Evolutionary conservation across 2,329 filamentous ascomycete species (phyloP).

Genomic region (Canariomyces notabilis): DNA sequence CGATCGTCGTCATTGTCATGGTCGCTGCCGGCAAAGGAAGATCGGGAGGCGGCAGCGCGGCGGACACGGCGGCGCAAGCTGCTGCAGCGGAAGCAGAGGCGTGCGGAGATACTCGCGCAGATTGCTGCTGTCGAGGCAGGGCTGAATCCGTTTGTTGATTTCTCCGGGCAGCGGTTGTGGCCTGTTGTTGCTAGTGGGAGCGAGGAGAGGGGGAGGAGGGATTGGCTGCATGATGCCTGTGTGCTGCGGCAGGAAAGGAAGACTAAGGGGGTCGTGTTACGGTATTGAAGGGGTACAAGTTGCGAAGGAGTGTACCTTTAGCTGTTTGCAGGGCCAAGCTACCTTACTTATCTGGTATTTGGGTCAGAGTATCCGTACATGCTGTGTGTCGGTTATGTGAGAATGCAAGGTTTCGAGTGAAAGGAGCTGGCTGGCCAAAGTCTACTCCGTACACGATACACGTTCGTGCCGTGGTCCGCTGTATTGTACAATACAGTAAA

Average conservation of each 20-base stretch:
- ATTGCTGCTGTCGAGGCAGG: constrained; percentile 26
- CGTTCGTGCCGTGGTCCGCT: too few species aligned
- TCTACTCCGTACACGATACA: too few species aligned
- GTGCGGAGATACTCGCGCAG: constrained; percentile 25
- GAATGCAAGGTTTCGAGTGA: too few species aligned
- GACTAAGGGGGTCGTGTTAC: constrained; percentile 18
- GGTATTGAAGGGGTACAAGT: constrained; percentile 11
- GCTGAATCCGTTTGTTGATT: constrained; percentile 17
- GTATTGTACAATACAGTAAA: too few species aligned
- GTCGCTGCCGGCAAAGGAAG: constrained; percentile 10
- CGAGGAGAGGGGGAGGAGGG: not conserved
- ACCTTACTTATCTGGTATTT: too few species aligned
- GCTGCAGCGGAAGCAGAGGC: constrained; percentile 17
- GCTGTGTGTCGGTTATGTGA: too few species aligned
- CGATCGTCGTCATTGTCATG: too few species aligned
- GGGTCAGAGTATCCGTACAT: too few species aligned
- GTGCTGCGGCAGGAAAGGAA: constrained; percentile 1
- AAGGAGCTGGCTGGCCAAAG: too few species aligned
- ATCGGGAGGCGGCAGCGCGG: constrained; percentile 12
- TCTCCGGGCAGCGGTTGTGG: constrained; percentile 22
- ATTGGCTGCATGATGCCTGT: constrained; percentile 12
- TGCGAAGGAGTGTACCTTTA: too few species aligned
- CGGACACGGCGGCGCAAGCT: constrained; percentile 14
- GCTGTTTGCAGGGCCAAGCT: too few species aligned
- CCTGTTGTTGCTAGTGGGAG: not conserved